phyloP scores from a whole-genome alignment of 805 yeast genomes.

The Teunomyces lycoperdinae region DNA sequence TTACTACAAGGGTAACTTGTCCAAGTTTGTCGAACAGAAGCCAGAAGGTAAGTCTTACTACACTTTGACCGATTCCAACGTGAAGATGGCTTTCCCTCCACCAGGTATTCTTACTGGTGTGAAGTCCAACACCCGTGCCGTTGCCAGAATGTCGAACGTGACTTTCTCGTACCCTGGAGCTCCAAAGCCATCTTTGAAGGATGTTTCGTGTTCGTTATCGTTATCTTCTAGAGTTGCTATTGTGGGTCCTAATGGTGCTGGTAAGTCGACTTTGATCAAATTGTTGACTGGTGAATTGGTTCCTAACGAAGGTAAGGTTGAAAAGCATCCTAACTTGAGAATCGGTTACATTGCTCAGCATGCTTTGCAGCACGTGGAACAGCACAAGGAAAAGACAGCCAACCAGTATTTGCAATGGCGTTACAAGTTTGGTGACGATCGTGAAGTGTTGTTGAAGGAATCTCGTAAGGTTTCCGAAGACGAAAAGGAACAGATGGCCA shows the following conservation, averaged over 20 bases:
- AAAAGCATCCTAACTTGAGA: conserved; percentile 97
- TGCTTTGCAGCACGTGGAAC: conserved; percentile 95
- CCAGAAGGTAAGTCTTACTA: conserved; percentile 97
- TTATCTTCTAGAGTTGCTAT: conserved; percentile 96
- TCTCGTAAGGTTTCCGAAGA: conserved; percentile 78
- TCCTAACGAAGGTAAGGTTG: conserved; percentile 85
- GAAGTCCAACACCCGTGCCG: conserved; percentile 89
- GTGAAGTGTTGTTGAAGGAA: conserved; percentile 92
- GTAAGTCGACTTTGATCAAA: conserved; percentile 94
- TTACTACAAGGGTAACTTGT: conserved; percentile 93
- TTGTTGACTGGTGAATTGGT: conserved; percentile 87
- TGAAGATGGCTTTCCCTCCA: conserved; percentile 97
- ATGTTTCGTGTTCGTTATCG: conserved; percentile 88
- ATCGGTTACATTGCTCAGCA: conserved; percentile 99
- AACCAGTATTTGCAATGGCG: conserved; percentile 98
- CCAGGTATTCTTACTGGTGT: conserved; percentile 98
- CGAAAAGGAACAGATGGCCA: conserved; percentile 73
- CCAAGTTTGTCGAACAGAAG: conserved; percentile 84
- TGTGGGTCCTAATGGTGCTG: conserved; percentile 98
- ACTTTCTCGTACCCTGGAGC: conserved; percentile 91
- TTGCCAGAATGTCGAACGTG: conserved; percentile 81
- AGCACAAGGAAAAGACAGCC: conserved; percentile 96
- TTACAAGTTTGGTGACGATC: conserved; percentile 95
- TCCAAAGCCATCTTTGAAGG: conserved; percentile 69
- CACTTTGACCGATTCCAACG: conserved; percentile 87